These are phyloP conservation scores for Kockiozyma suomiensis DNA, from an alignment of 805 yeast genomes.

Conservation along the genomic window DNA sequence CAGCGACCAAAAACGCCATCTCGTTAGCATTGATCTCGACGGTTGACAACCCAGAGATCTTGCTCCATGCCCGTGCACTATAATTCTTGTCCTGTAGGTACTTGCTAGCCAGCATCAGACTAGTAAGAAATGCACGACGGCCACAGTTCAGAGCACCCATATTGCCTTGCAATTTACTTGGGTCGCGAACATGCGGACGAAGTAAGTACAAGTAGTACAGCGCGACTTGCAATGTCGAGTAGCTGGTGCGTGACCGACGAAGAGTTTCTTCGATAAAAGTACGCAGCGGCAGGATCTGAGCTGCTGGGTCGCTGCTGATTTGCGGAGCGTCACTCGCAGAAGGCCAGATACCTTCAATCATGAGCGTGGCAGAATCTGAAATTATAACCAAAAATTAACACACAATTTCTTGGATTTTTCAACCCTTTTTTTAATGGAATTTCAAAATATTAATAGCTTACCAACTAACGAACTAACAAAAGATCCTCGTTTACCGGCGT, in stretches of 20 bases:
- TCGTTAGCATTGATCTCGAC: constrained; percentile 58
- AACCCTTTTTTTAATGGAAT: too few species aligned
- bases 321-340: constrained; percentile 39
- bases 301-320: constrained; percentile 29
- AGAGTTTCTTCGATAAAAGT: constrained; percentile 46
- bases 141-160: constrained; percentile 49
- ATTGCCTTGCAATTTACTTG: constrained; percentile 11
- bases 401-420: too few species aligned
- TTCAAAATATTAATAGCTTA: constrained; percentile 28
- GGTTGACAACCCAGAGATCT: constrained; percentile 65
- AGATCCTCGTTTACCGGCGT: constrained; percentile 17
- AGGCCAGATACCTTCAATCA: constrained; percentile 42
- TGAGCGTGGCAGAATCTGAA: constrained; percentile 38
- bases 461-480: constrained; percentile 32
- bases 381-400: not conserved
- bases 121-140: constrained; percentile 65
- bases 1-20: constrained; percentile 51
- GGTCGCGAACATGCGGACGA: constrained; percentile 39
- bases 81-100: constrained; percentile 73
- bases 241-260: constrained; percentile 58
- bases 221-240: constrained; percentile 65
- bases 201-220: constrained; percentile 64
- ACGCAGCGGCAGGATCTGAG: constrained; percentile 41
- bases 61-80: constrained; percentile 70
- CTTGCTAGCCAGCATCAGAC: constrained; percentile 72